Evolutionary conservation across 2,329 filamentous ascomycete genomes (phyloP).

Genomic region (Botrytis squamosa): DNA sequence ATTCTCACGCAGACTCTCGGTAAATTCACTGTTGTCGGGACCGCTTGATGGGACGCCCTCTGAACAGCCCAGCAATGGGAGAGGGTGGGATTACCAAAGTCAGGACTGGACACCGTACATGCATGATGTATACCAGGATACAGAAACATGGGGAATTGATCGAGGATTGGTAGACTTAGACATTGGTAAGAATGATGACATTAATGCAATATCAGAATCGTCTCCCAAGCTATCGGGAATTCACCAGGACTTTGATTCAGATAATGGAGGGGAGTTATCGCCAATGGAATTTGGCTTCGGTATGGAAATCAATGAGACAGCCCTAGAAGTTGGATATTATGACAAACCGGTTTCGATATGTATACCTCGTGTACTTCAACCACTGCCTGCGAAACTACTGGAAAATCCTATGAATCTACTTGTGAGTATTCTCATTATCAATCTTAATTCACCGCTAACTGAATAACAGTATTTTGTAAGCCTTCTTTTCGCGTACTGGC

Average conservation of each 20-base stretch:
- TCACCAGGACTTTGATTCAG: slow-evolving; percentile 33
- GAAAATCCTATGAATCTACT: slow-evolving; percentile 80
- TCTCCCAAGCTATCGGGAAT: slow-evolving; percentile 40
- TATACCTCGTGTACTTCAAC: slow-evolving; percentile 50
- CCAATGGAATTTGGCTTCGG: slow-evolving; percentile 50
- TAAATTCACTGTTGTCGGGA: slow-evolving; percentile 62
- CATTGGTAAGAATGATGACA: slow-evolving; percentile 68
- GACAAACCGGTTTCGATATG: slow-evolving; percentile 63
- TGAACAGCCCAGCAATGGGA: slow-evolving; percentile 19
- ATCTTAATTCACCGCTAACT: neutral
- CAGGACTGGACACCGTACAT: slow-evolving; percentile 13
- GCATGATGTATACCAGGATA: slow-evolving; percentile 38
- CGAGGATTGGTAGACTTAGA: slow-evolving; percentile 68
- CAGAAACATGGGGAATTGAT: slow-evolving; percentile 67
- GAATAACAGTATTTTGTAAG: slow-evolving; percentile 49
- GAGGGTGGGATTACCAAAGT: slow-evolving; percentile 2
- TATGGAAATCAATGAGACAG: slow-evolving; percentile 48
- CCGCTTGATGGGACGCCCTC: slow-evolving; percentile 40
- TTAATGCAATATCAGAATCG: slow-evolving; percentile 57
- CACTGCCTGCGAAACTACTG: slow-evolving; percentile 52
- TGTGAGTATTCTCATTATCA: slow-evolving; percentile 24
- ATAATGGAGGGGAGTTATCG: slow-evolving; percentile 35
- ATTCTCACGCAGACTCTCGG: slow-evolving; percentile 57
- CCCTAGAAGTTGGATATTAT: slow-evolving; percentile 67
- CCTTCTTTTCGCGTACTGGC: neutral